A percentile compares a stretch with the other conserved stretches of the same genome.
phyloP scores from a whole-genome alignment of 148 eudicot genomes.

The Chenopodium formosanum region DNA sequence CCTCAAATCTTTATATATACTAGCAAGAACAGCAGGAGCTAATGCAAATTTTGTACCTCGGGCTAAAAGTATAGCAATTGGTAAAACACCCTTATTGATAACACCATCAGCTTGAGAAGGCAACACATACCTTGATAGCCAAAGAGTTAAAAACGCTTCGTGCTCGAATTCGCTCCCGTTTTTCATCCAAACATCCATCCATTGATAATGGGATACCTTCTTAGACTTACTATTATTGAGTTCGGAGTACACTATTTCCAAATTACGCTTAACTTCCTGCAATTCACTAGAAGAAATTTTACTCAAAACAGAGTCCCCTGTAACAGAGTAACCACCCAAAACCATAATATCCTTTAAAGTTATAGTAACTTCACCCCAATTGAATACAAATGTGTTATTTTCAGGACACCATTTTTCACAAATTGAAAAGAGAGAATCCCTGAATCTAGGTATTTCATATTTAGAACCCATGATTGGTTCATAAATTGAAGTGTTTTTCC shows the following conservation, averaged over 20 bases:
- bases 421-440: conserved; percentile 13
- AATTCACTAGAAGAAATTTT: not conserved
- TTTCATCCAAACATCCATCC: conserved; percentile 38
- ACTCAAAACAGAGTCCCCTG: conserved; percentile 35
- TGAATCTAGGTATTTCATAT: conserved; percentile 5
- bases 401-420: conserved; percentile 35
- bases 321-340: conserved; percentile 43
- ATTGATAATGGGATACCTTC: not conserved
- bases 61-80: conserved; percentile 27
- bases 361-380: conserved; percentile 49
- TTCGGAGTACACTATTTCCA: conserved; percentile 13
- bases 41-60: conserved; percentile 23
- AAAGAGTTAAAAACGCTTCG: conserved; percentile 45
- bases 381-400: conserved; percentile 38
- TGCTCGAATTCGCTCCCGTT: conserved; percentile 31
- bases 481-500: conserved; percentile 31
- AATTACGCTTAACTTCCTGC: conserved; percentile 20
- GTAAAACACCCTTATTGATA: conserved; percentile 15
- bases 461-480: conserved; percentile 34
- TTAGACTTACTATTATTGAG: not conserved
- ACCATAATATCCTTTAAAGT: conserved; percentile 44
- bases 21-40: conserved; percentile 35
- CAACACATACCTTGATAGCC: conserved; percentile 48
- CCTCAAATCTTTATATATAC: conserved; percentile 34
- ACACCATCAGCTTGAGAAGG: not conserved